phyloP scores from a whole-genome alignment of 257 asterid genomes.

The Mitragyna speciosa region DNA sequence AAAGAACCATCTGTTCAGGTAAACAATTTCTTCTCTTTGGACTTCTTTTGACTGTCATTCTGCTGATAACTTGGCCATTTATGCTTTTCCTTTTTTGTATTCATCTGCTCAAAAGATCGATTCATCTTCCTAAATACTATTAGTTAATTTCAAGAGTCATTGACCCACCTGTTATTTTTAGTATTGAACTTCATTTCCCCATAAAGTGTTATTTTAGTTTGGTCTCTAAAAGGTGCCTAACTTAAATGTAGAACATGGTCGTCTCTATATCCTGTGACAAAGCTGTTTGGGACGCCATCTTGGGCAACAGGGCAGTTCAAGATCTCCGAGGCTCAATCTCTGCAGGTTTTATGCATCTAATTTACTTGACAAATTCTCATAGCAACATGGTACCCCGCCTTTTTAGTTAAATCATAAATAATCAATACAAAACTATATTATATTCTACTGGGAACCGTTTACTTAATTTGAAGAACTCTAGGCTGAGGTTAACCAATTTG shows the following conservation, averaged over 20 bases:
- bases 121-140: neutral
- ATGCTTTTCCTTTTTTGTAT: neutral
- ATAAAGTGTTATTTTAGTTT: neutral
- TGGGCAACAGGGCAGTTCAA: slow-evolving; percentile 49
- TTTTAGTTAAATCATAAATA: neutral
- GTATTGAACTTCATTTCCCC: neutral
- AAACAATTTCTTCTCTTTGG: neutral
- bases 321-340: slow-evolving; percentile 38
- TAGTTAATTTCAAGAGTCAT: neutral
- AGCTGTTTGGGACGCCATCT: slow-evolving; percentile 68
- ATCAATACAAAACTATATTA: neutral
- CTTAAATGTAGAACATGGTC: slow-evolving; percentile 47
- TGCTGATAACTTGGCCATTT: neutral
- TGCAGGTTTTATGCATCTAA: slow-evolving; percentile 39
- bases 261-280: slow-evolving; percentile 51
- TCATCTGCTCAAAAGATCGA: neutral
- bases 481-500: neutral
- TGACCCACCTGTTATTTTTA: neutral
- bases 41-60: neutral
- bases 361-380: neutral
- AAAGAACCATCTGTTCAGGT: slow-evolving; percentile 57
- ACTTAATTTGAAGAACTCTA: neutral
- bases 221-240: neutral
- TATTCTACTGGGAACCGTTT: neutral
- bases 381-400: neutral